phyloP scores from a whole-genome alignment of 2,329 filamentous ascomycete genomes.

The Mycogone perniciosa region DNA sequence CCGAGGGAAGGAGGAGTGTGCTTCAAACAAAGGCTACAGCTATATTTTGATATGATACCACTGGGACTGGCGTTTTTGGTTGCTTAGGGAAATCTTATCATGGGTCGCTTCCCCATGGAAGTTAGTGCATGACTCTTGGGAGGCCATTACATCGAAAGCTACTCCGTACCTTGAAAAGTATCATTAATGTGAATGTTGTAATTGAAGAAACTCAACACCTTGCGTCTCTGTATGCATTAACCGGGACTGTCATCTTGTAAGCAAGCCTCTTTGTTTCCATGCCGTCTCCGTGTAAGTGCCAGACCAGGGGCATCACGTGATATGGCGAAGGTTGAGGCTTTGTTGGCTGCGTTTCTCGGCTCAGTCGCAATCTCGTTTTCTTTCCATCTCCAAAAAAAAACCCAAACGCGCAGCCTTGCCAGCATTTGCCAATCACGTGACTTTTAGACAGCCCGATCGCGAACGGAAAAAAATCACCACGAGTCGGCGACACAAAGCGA shows the following conservation, averaged over 20 bases:
- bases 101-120: conserved; percentile 1
- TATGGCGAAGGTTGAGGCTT: conserved; percentile 7
- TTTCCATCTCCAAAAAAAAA: conserved; percentile 14
- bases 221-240: not conserved
- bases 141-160: not conserved
- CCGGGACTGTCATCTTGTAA: no score
- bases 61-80: conserved; percentile 27
- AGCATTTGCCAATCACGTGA: conserved; percentile 26
- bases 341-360: conserved; percentile 17
- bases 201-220: no score
- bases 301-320: conserved; percentile 26
- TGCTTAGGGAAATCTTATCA: conserved; percentile 14
- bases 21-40: conserved; percentile 8
- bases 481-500: conserved; percentile 14
- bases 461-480: conserved; percentile 21
- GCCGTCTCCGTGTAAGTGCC: conserved; percentile 15
- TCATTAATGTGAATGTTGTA: no score
- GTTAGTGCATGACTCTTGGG: not conserved
- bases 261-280: not conserved
- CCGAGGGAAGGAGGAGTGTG: conserved; percentile 3
- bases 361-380: conserved; percentile 8
- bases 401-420: conserved; percentile 16
- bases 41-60: conserved; percentile 32
- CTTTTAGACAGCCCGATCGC: conserved; percentile 21
- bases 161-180: not conserved